Evolutionary conservation across 257 asterid genomes (phyloP).

Genomic region (Craterostigma plantagineum): DNA sequence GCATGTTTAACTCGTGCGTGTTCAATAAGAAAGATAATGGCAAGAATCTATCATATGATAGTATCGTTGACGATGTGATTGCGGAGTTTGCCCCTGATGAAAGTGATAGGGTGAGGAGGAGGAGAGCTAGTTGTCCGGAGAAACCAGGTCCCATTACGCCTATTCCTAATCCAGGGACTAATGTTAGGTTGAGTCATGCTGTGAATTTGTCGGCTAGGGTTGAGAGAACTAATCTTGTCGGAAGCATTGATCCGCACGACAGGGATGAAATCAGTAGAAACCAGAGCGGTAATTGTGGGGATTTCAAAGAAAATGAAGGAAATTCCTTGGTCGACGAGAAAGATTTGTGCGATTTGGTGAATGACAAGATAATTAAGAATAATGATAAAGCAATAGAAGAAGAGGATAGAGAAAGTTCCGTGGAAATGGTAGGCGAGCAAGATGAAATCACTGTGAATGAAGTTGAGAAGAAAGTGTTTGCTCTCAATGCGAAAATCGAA

Average conservation of each 20-base stretch:
- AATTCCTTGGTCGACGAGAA: no score
- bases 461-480: constrained; percentile 34
- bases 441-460: constrained; percentile 1
- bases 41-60: constrained; percentile 42
- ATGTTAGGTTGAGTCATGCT: no score
- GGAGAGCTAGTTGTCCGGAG: constrained; percentile 18
- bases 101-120: constrained; percentile 60
- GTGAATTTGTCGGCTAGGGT: no score
- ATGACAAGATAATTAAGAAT: constrained; percentile 12
- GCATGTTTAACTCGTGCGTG: constrained; percentile 65
- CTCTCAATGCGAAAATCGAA: constrained; percentile 60
- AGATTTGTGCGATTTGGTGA: no score
- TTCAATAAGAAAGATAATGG: constrained; percentile 41
- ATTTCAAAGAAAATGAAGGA: no score
- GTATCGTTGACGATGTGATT: constrained; percentile 73
- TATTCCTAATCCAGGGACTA: no score
- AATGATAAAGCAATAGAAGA: constrained; percentile 9
- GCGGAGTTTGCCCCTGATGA: constrained; percentile 93
- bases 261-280: no score
- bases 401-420: constrained; percentile 14
- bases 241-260: no score
- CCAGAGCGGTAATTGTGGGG: no score
- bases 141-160: no score
- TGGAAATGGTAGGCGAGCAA: constrained; percentile 18
- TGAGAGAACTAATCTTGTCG: no score